Base-by-base conservation (phyloP, 192 early-diverging fungal species). In the Phycomyces nitens region DNA sequence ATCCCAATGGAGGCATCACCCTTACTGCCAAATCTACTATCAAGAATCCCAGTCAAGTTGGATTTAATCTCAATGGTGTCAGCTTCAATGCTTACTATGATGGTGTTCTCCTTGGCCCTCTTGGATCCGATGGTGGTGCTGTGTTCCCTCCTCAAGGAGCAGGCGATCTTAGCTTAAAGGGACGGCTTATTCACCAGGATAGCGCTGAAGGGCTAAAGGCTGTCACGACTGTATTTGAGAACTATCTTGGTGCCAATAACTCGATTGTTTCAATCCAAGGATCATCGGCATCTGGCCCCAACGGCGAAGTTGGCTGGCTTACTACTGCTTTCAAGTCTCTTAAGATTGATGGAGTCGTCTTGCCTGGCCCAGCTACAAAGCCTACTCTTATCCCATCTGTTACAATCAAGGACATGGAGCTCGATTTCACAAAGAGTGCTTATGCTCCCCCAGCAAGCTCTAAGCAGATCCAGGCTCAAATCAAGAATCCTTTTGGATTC, bases 1-100 rank as follows among this genome's bases (percentile, higher is more conserved):
- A 82, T 50, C 73, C 82, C 53, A 58, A 56, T 10, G 89, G 83
- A 56, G 86, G 80, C 58, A 87, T 90, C 66, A 83, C 77, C 47
- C 76, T 90, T 58, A 62, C 58, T 53, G 82, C 84, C 62, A 74
- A 76, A 18, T 89, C 83, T 50, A 80, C 76, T 42, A 74, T 84
- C 56, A 87, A 83, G 21, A 88, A 84, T 77, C 84, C 85, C 24
- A 80, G 65, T 27, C 75, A 75, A 50, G 67, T 84, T 41, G 81
- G 81, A 51, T 70, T 86, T 44, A 55, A 69, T 24, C 72, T 86
- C 21, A 74, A 72, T 40, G 73, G 71, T 38, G 69, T 82, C 64
- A 70, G 70, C 18, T 75, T 83, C 54, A 69, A 78, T 16, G 74
- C 73, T 24, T 71, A 66, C 50, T 82, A 61, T 52, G 62, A 73